Base-by-base conservation (phyloP, 345 rosid species). In the Brassica rapa region DNA sequence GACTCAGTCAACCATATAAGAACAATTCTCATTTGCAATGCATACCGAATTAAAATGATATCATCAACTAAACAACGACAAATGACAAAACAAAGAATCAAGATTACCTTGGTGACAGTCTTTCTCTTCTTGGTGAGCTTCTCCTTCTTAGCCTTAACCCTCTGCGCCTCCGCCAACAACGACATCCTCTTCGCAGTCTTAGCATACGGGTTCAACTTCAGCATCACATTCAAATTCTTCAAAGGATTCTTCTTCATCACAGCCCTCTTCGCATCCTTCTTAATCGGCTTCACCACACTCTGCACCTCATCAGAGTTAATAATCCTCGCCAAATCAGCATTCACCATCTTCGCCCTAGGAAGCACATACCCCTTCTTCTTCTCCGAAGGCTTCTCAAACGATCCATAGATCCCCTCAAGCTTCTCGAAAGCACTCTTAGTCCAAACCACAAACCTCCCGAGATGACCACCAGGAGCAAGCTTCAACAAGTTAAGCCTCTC, bases 381-480 rank as follows among this genome's bases (percentile, higher is more conserved):
- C 86, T 93, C 97, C 0, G 98, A 88, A 0, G 80, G 73, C 89
- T 93, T 93, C 33, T 93, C 96, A 6, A 96, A 96, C 0, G 96
- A 82, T 0, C 99, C 99, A 12, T 90, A 96, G 75, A 96, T 91
- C 0, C 91, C 80, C 64, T 93, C 99, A 2, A 96, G 89, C 88
- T 88, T 96, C 86, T 96, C 98, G 4, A 93, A 88, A 4, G 99
- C 99, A 1, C 94, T 87, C 33, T 93, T 93, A 3, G 99, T 96
- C 99, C 99, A 96, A 62, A 96, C 86, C 39, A 96, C 89, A 19
- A 96, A 91, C 53, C 99, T 77, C 0, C 99, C 99, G 0, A 96
- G 86, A 72, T 96, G 99, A 6, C 99, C 99, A 77, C 99, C 99
- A 1, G 99, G 99, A 7, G 99, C 98, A 3, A 96, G 88, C 83